Percentiles rank a stretch among this genome's conserved stretches.
These are phyloP conservation scores for Populus trichocarpa DNA, from an alignment of 441 rosid species.

Conservation along the genomic window DNA sequence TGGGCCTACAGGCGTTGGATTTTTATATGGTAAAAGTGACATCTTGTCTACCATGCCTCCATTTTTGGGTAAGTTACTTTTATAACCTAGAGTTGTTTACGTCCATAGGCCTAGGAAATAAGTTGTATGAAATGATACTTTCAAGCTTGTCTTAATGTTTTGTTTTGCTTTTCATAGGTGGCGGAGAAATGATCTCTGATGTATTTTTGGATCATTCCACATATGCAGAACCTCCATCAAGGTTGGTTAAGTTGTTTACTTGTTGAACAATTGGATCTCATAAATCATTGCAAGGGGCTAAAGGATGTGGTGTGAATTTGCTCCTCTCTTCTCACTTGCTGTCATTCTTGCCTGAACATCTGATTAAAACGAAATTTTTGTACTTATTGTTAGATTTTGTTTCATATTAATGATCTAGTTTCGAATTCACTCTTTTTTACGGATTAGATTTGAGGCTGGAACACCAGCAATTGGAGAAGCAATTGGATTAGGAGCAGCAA, in stretches of 20 bases:
- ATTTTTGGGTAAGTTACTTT: conserved; percentile 64
- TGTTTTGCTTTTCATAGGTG: conserved; percentile 46
- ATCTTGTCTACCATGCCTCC: conserved; percentile 85
- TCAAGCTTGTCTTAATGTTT: conserved; percentile 1
- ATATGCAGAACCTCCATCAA: conserved; percentile 90
- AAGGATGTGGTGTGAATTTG: background rate
- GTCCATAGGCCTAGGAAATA: background rate
- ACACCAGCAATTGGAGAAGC: conserved; percentile 48
- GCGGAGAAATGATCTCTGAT: conserved; percentile 97
- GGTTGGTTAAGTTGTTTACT: conserved; percentile 43
- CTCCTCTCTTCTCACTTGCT: background rate
- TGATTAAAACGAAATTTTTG: background rate
- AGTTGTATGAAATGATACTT: conserved; percentile 10
- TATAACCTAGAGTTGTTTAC: background rate
- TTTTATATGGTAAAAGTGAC: conserved; percentile 83
- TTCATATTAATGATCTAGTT: background rate
- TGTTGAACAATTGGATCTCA: conserved; percentile 6
- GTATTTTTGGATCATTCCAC: conserved; percentile 95
- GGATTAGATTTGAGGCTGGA: conserved; percentile 90
- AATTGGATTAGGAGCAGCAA: conserved; percentile 52
- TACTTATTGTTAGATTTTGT: background rate
- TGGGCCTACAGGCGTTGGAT: conserved; percentile 99
- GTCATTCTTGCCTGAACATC: background rate
- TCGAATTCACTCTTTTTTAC: conserved; percentile 11
- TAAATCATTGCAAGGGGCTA: background rate